phyloP scores from a whole-genome alignment of 2,329 filamentous ascomycete genomes.

The Ilyonectria mors-panacis region DNA sequence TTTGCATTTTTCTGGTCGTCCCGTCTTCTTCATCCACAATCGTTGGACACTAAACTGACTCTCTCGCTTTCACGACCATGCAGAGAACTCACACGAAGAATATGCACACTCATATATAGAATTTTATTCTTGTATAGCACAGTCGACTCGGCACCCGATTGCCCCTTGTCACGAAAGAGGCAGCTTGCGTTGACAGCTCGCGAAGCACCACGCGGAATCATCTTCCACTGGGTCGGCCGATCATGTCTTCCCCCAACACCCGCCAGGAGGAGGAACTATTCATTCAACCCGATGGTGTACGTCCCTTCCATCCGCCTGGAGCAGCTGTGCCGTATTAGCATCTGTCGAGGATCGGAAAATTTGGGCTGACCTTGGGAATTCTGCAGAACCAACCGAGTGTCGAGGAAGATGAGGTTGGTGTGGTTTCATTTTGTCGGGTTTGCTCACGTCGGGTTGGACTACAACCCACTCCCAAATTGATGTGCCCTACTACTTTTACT shows the following conservation, averaged over 20 bases:
- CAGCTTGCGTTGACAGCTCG: too few relatives aligned
- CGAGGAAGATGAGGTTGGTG: slow-evolving; percentile 40
- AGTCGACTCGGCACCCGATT: too few relatives aligned
- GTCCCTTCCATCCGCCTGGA: neutral
- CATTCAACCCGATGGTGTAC: slow-evolving; percentile 36
- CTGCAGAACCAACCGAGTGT: slow-evolving; percentile 30
- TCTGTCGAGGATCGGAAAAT: slow-evolving; percentile 10
- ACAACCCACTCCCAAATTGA: neutral
- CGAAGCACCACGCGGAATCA: too few relatives aligned
- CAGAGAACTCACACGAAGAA: neutral
- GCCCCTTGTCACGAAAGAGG: too few relatives aligned
- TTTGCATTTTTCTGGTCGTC: neutral
- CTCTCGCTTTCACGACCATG: neutral
- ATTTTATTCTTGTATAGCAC: neutral
- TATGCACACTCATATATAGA: neutral
- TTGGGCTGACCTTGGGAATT: slow-evolving; percentile 15
- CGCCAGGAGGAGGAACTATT: slow-evolving; percentile 31
- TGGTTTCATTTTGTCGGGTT: too few relatives aligned
- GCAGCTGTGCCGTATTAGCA: neutral
- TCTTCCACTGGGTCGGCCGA: too few relatives aligned
- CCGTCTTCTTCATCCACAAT: neutral
- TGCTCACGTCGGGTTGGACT: too few relatives aligned
- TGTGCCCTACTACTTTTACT: neutral
- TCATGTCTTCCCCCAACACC: slow-evolving; percentile 22
- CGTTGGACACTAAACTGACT: neutral